Evolutionary conservation across 2,329 filamentous ascomycete species (phyloP).

Genomic region (Fusarium armeniacum): DNA sequence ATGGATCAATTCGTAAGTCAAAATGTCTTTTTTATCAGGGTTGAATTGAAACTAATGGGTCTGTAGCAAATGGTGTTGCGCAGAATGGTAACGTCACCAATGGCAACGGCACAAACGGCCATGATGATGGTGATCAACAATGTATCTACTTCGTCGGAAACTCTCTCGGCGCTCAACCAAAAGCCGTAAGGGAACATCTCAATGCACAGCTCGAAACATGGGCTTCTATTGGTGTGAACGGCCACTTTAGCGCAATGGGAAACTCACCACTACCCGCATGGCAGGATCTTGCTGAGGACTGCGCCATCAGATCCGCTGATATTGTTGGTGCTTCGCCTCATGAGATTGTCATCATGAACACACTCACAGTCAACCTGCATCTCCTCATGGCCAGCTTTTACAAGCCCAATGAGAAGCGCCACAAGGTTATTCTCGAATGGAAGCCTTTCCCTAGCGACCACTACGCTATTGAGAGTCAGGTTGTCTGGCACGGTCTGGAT

Average conservation of each 20-base stretch:
- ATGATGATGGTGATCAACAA: slow-evolving; percentile 51
- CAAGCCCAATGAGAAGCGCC: slow-evolving; percentile 71
- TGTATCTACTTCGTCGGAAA: slow-evolving; percentile 89
- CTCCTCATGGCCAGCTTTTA: slow-evolving; percentile 89
- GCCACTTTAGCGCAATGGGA: slow-evolving; percentile 80
- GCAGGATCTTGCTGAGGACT: slow-evolving; percentile 83
- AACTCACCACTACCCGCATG: slow-evolving; percentile 79
- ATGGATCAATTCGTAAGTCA: slow-evolving; percentile 58
- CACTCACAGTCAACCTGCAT: slow-evolving; percentile 85
- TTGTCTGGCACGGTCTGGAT: slow-evolving; percentile 77
- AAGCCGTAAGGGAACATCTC: slow-evolving; percentile 74
- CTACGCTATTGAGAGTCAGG: slow-evolving; percentile 88
- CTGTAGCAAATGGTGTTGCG: slow-evolving; percentile 23
- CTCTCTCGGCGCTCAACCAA: slow-evolving; percentile 87
- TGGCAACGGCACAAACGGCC: slow-evolving; percentile 34
- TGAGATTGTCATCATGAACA: slow-evolving; percentile 91
- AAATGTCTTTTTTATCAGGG: fast-evolving
- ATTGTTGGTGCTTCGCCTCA: slow-evolving; percentile 79
- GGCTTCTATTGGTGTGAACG: slow-evolving; percentile 86
- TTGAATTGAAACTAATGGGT: fast-evolving
- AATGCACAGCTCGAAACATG: slow-evolving; percentile 83
- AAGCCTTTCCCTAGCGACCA: slow-evolving; percentile 91
- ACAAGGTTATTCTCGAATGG: slow-evolving; percentile 90
- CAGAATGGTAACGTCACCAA: slow-evolving; percentile 29
- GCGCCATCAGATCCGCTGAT: slow-evolving; percentile 76